Percentiles rank a stretch among this genome's conserved stretches.
phyloP scores from a whole-genome alignment of 2,329 filamentous ascomycete genomes.

The Aspergillus caelatus region DNA sequence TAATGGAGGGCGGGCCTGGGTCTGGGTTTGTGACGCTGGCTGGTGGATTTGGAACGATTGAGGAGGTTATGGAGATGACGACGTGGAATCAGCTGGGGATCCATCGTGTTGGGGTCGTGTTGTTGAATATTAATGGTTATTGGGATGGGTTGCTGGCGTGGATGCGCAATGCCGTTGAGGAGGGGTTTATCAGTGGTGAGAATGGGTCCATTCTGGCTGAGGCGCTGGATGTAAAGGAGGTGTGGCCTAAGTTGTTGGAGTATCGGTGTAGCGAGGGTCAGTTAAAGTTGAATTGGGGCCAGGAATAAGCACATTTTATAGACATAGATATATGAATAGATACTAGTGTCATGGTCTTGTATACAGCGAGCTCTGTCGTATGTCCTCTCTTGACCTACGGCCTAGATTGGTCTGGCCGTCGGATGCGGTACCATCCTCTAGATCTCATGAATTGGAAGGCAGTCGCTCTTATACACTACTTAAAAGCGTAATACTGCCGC shows the following conservation, averaged over 20 bases:
- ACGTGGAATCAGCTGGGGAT: conserved; percentile 96
- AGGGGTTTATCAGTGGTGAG: conserved; percentile 73
- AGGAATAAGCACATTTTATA: conserved; percentile 53
- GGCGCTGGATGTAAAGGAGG: conserved; percentile 71
- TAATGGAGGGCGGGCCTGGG: conserved; percentile 77
- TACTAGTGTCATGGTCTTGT: not conserved
- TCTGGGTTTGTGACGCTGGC: conserved; percentile 86
- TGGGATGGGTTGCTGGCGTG: conserved; percentile 85
- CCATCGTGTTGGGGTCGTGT: conserved; percentile 74
- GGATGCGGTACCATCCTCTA: not conserved
- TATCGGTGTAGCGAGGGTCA: conserved; percentile 77
- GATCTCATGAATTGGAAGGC: not conserved
- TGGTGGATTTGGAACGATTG: conserved; percentile 91
- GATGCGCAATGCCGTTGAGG: conserved; percentile 73
- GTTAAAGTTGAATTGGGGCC: conserved; percentile 81
- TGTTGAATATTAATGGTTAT: conserved; percentile 87
- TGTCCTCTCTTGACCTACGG: too few species aligned
- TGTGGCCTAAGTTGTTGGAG: conserved; percentile 68
- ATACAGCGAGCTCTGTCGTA: not conserved
- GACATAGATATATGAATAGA: not conserved
- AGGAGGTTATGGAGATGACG: conserved; percentile 95
- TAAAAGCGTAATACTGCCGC: not conserved
- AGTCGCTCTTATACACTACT: not conserved
- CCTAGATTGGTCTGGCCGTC: not conserved
- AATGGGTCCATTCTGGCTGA: conserved; percentile 80